Evolutionary conservation across 192 early-diverging fungal genomes (phyloP), one percentile per base, ranked within the genome.

Genomic region (Podila epigama): DNA sequence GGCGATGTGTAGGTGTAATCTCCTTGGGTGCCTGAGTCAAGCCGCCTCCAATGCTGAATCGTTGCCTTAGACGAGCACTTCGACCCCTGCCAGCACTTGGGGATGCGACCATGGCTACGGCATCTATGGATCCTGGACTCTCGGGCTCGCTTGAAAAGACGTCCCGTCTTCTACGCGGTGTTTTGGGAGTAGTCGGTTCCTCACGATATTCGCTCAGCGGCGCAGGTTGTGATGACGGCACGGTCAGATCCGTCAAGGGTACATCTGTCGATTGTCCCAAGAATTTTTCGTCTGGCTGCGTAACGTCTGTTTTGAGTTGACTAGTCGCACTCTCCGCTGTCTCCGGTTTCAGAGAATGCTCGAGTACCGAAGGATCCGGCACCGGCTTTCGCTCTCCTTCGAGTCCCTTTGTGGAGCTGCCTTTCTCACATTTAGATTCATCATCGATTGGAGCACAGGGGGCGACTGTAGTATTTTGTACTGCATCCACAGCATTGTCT

Each of bases 281-380:
- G 39, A 77, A 77, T 10, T 41, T 20, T 12, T 63, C 66, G 20
- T 77, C 73, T 28, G 73, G 73, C 29, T 77, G 73, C 8, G 73
- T 77, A 8, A 36, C 40, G n/a, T 77, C 73, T 13, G 73, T 77
- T 33, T 52, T 60, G 2, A 54, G 9, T 9, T 68, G 73, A 29
- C 60, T 77, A 13, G 60, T 44, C 57, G 35, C 33, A 12, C 22
- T 72, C 56, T 16, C 56, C 58, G 1, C 5, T 22, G 11, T 13
- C 63, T 27, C 29, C 33, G 20, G 15, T 62, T 12, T 72, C 63
- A 4, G 57, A 55, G 4, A 28, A 48, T 48, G 5, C 25, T 11
- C 2, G 44, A 6, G 20, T 18, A 22, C 20, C 44, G n/a, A 36
- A 65, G 59, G 8, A 50, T 7, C 9, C 37, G 51, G 13, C 37